Evolutionary conservation across 1,139 yeast genomes (phyloP).

Genomic region (Taiozyma sp.): DNA sequence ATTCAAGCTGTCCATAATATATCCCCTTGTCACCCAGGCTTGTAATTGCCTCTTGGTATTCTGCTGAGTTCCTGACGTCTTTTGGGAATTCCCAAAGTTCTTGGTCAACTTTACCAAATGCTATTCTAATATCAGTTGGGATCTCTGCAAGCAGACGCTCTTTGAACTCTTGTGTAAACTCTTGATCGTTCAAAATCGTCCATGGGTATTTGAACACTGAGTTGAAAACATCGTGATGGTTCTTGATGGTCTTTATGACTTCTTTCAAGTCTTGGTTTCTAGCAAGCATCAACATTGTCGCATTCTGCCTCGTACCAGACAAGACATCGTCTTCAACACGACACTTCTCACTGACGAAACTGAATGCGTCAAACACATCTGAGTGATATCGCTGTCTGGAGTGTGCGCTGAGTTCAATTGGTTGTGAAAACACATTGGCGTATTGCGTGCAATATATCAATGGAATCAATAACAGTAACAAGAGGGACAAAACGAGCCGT

Average conservation of each 20-base stretch:
- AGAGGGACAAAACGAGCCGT: neutral
- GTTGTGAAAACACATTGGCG: neutral
- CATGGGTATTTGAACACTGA: slow-evolving; percentile 91
- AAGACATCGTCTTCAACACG: neutral
- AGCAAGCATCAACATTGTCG: slow-evolving; percentile 79
- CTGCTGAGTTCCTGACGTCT: slow-evolving; percentile 13
- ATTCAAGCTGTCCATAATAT: slow-evolving; percentile 72
- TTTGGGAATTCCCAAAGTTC: slow-evolving; percentile 32
- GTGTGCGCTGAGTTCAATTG: neutral
- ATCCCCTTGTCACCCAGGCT: slow-evolving; percentile 77
- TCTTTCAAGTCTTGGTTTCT: slow-evolving; percentile 69
- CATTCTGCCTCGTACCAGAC: slow-evolving; percentile 34
- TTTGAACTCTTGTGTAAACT: slow-evolving; percentile 61
- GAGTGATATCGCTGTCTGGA: neutral
- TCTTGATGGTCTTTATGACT: slow-evolving; percentile 60
- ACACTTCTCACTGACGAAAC: neutral
- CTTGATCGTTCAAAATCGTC: slow-evolving; percentile 77
- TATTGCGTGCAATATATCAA: neutral
- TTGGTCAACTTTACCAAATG: slow-evolving; percentile 34
- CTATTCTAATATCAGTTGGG: slow-evolving; percentile 51
- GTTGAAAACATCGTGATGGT: slow-evolving; percentile 80
- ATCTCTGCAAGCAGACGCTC: slow-evolving; percentile 32
- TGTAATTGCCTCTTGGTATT: slow-evolving; percentile 49
- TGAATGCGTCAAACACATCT: neutral
- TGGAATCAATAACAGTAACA: neutral